These are phyloP conservation scores for Bruguiera gymnorhiza DNA, from an alignment of 345 rosid genomes.

Conservation along the genomic window DNA sequence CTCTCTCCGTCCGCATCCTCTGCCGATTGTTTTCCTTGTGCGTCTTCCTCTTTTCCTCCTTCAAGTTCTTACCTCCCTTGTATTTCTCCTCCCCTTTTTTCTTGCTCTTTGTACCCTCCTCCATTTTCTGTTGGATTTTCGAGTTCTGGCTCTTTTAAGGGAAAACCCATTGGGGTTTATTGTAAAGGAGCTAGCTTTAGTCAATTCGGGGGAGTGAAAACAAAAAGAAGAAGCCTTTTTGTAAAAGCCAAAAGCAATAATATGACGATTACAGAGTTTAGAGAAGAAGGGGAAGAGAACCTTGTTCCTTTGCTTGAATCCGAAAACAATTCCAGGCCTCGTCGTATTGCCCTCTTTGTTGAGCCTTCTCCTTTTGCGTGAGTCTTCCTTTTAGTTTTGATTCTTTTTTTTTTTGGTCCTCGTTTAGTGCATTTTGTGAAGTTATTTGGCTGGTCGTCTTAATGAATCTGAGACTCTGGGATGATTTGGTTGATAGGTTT, in stretches of 20 bases:
- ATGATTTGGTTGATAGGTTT: slow-evolving; percentile 2
- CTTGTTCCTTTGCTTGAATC: slow-evolving; percentile 53
- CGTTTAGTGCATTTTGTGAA: neutral
- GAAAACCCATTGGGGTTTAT: slow-evolving; percentile 36
- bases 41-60: slow-evolving; percentile 9
- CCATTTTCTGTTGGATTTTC: slow-evolving; percentile 23
- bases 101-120: slow-evolving; percentile 14
- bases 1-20: slow-evolving; percentile 31
- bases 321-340: slow-evolving; percentile 51
- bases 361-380: slow-evolving; percentile 99
- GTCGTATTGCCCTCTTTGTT: slow-evolving; percentile 88
- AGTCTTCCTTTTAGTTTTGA: slow-evolving; percentile 22
- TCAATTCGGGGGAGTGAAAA: neutral
- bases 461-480: neutral
- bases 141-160: slow-evolving; percentile 14
- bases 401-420: neutral
- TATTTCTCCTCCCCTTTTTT: slow-evolving; percentile 19
- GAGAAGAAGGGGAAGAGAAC: slow-evolving; percentile 46
- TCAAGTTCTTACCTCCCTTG: neutral
- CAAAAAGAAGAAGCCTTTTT: slow-evolving; percentile 16
- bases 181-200: slow-evolving; percentile 9
- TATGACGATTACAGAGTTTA: slow-evolving; percentile 53
- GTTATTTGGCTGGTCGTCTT: neutral
- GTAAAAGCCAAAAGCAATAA: slow-evolving; percentile 35
- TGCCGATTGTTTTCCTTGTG: slow-evolving; percentile 10